Base-by-base conservation (phyloP, 192 early-diverging fungal genomes). In the Gamsiella multidivaricata region DNA sequence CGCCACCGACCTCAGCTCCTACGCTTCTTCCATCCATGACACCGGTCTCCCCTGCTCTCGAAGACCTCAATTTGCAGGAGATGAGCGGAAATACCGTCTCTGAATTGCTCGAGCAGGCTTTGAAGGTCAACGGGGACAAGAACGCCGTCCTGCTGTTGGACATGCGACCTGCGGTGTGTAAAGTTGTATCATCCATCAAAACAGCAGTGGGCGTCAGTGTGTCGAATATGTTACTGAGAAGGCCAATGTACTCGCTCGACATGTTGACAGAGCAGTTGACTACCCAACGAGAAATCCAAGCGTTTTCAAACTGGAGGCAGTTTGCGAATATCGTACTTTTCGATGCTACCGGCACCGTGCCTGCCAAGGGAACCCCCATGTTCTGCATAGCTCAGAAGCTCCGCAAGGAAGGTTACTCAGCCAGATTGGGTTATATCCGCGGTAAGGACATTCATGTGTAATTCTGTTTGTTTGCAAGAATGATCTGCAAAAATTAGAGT, bases 161-260 rank as follows among this genome's bases (percentile, higher is more conserved):
- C 63, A 86, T 93, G 74, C 91, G 93, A 23, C 78, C 87, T 3
- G 83, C 87, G 54, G 81, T 80, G 4, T 87, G 88, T 14, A 91
- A 86, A 53, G 64, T 85, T 22, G 55, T 47, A 0, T 71, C 82
- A 17, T 83, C 81, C 12, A 86, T 95, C 22, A 63, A 65, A 29
- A 58, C 71, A 5, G 86, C 92, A 9, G 80, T 95, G 34, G 90
- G 85, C 62, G 82, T 96, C 47, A 86, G 82, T 50, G 84, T 91
- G 9, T 91, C 94, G 31, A 90, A 85, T 10, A 94, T 91, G 17
- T 82, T 96, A 23, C 80, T 94, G 42, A 89, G 89, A 62, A 69
- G 93, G 51, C 73, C 82, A 31, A 86, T 88, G 23, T 92, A 91
- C 62, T 85, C 88, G 5, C 71, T 91, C 14, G 86, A 88, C 42